Evolutionary conservation across 2,329 filamentous ascomycete species (phyloP), one percentile per base, ranked within the genome.

Genomic region (Penicillium sp.): DNA sequence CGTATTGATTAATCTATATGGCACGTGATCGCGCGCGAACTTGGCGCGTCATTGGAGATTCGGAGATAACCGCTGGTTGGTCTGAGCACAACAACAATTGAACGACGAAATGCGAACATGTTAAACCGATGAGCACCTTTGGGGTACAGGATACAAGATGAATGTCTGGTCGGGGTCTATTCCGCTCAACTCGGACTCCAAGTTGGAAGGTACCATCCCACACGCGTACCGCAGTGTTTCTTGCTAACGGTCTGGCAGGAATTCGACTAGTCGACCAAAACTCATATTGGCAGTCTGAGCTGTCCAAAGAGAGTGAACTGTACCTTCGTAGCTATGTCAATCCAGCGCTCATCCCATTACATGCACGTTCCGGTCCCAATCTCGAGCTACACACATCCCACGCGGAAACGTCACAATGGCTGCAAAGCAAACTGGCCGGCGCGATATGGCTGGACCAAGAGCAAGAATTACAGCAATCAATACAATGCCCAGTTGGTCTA

Each of bases 401-500:
- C 51, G 43, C 57, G 16, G 58, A 61, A 40, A 71, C 71, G 4
- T 67, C 68, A 42, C 66, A 71, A 69, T 77, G 74, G 74, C 64
- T 77, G 34, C 73, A 69, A 49, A 58, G 58, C 40, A 75, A 67
- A 51, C 47, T 77, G n/a, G 62, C 73, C n/a, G 60, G 67, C 14
- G 60, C 64, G 34, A 58, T 72, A 6, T 74, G 69, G 69, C 54
- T 70, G 34, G 64, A 69, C n/a, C 66, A 70, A 47, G 70, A 70
- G 13, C n/a, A 67, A 40, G 63, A 65, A 42, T 60, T 57, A 21
- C 61, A 63, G 18, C 63, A 65, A 45, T 63, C 65, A 0, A 47
- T 73, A 1, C 75, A 76, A 58, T 75, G 73, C 32, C 74, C 75
- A 3, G 66, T 74, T 48, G 74, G 71, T 8, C 61, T 77, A 42